Base-by-base conservation (phyloP, 768 basidiomycete species). In the Kwoniella europaea region DNA sequence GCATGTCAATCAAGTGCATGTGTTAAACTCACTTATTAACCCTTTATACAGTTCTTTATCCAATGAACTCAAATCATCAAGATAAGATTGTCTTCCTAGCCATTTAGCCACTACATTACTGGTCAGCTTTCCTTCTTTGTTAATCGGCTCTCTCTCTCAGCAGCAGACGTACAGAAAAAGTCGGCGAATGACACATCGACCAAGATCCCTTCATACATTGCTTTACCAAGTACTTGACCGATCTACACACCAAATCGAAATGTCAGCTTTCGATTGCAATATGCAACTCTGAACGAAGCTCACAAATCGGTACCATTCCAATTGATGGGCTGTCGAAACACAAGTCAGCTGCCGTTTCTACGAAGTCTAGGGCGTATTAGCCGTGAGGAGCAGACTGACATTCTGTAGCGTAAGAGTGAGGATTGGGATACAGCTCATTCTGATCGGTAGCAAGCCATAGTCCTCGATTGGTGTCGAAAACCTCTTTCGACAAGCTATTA, bases 381-480 rank as follows among this genome's bases (percentile, higher is more conserved):
- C 44, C 10, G 46, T 35, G 50, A 56, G 35, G 22, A 4, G 59
- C 1, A 42, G 4, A 85, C 90, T 79, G 73, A 93, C 92, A 56
- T 85, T 98, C 94, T 0, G 89, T 91, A 1, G 97, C 94, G 82
- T 97, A 98, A 0, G 88, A 86, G 81, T 94, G 93, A 9, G 94
- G 93, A 76, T 94, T 95, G 0, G 97, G 97, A 79, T 98, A 99
- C 56, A 99, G 85, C 83, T 98, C 94, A 66, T 97, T 92, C 84
- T 93, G 91, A 83, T 89, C 88, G 68, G 91, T 99, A 29, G 88
- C 89, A 29, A 96, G 86, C 97, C 97, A 99, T 4, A 99, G 85
- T 10, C 97, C 97, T 4, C 94, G 89, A 78, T 98, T 90, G 1
- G 92, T 91, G 78, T 99, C 94, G 71, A 99, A 98, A 0, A 92